Base-by-base conservation (phyloP, 2,329 filamentous ascomycete genomes). In the Xylariaceae sp. region DNA sequence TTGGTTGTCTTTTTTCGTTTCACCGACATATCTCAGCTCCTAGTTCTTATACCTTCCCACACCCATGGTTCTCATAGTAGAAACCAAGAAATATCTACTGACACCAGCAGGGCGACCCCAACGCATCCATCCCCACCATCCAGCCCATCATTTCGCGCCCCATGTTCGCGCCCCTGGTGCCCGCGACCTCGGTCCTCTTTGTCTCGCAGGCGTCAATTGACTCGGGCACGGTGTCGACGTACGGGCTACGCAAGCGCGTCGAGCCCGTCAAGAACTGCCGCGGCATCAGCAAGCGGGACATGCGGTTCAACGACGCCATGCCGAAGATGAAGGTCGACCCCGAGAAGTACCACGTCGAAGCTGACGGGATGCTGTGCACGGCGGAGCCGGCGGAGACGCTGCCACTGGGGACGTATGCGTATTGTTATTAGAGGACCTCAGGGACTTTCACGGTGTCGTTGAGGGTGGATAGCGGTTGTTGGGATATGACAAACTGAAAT, bases 291-390 rank as follows among this genome's bases (percentile, higher is more conserved):
- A 96, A 96, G 74, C 73, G 67, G 54, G 87, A 96, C 64, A 95
- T 96, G 89, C 89, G 88, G 59, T 90, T 81, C 64, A 96, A 96
- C 63, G 81, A 89, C 57, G 66, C 67, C 41, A 89, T 81, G 79
- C 91, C 91, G 12, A 80, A 75, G 67, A 96, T 97, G 87, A 81
- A 73, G 55, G 90, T 97, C 45, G 90, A 97, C 63, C 87, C 91
- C 4, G 91, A 97, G 74, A 83, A 78, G 57, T 97, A 96, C 68
- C 78, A 73, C 13, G 90, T 96, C 19, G 83, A 91, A 68, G 90
- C 90, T 2, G 89, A 95, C 65, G 89, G 87, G 0, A 65, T 78
- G 63, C 69, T 82, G 28, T 90, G 86, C 59, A 75, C 70, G 32
- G 88, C 88, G 0, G 87, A 85, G 64, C 87, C 89, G 3, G 79